phyloP scores from a whole-genome alignment of 1,284 basidiomycete genomes.

The Porphyrellus sp. region DNA sequence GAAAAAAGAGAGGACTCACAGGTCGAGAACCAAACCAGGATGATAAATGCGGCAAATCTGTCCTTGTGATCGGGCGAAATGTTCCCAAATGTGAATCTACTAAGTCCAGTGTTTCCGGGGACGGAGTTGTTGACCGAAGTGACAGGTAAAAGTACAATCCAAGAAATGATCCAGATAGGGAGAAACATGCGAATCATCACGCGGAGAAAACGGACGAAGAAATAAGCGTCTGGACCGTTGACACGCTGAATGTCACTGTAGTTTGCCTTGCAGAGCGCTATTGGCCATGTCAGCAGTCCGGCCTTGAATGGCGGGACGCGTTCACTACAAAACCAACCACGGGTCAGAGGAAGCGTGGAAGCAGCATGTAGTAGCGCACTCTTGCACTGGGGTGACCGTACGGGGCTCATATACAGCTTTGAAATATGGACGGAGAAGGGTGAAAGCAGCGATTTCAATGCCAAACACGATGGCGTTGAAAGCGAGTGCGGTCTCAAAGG shows the following conservation, averaged over 20 bases:
- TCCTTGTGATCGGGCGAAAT: constrained; percentile 48
- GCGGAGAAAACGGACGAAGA: constrained; percentile 86
- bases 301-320: constrained; percentile 48
- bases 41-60: constrained; percentile 75
- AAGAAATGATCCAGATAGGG: constrained; percentile 79
- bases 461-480: constrained; percentile 70
- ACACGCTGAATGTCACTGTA: constrained; percentile 59
- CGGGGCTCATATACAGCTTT: constrained; percentile 80
- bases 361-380: constrained; percentile 38
- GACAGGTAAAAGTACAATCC: constrained; percentile 69
- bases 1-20: constrained; percentile 43
- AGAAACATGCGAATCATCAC: constrained; percentile 78
- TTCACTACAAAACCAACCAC: constrained; percentile 41
- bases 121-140: constrained; percentile 55
- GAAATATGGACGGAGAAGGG: constrained; percentile 67
- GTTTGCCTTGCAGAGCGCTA: constrained; percentile 54
- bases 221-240: constrained; percentile 93
- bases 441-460: constrained; percentile 66
- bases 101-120: constrained; percentile 57
- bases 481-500: constrained; percentile 75
- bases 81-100: constrained; percentile 82
- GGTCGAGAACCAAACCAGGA: constrained; percentile 74
- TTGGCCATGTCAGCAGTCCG: constrained; percentile 56
- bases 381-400: constrained; percentile 52
- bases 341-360: constrained; percentile 3